These are phyloP conservation scores for Venturia oleaginea DNA, from an alignment of 2,329 filamentous ascomycete species.

Conservation along the genomic window DNA sequence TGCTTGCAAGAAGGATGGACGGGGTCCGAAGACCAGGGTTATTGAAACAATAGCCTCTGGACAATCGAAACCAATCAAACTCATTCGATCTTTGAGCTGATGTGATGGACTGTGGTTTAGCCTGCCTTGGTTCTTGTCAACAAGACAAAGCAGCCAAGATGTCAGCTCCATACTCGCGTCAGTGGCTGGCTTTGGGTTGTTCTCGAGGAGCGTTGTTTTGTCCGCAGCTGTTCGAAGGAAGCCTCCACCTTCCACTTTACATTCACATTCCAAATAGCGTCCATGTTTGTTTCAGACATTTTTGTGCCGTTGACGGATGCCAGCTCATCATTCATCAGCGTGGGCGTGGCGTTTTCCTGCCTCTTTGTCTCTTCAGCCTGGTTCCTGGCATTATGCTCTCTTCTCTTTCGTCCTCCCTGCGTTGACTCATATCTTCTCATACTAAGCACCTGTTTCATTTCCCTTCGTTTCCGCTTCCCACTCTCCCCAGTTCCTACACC, in stretches of 20 bases:
- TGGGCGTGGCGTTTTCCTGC: background rate
- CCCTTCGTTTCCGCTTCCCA: background rate
- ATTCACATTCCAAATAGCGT: background rate
- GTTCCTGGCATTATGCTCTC: background rate
- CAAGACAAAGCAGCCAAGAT: background rate
- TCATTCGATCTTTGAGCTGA: background rate
- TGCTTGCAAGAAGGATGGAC: background rate
- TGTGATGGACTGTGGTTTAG: background rate
- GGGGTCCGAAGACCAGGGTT: background rate
- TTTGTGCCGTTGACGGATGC: background rate
- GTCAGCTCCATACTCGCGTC: background rate
- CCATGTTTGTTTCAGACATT: background rate
- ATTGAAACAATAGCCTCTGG: conserved; percentile 5
- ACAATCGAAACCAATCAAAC: background rate
- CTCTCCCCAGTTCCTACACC: background rate
- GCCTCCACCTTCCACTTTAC: background rate
- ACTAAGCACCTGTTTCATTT: background rate
- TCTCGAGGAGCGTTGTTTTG: background rate
- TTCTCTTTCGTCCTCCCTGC: background rate
- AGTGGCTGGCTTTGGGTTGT: background rate
- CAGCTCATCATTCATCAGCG: background rate
- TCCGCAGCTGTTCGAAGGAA: background rate
- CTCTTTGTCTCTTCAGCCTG: background rate
- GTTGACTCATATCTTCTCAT: background rate
- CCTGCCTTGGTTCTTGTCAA: too few relatives aligned